These are phyloP conservation scores for Glycyrrhiza uralensis DNA, from an alignment of 306 rosid genomes.

Conservation along the genomic window DNA sequence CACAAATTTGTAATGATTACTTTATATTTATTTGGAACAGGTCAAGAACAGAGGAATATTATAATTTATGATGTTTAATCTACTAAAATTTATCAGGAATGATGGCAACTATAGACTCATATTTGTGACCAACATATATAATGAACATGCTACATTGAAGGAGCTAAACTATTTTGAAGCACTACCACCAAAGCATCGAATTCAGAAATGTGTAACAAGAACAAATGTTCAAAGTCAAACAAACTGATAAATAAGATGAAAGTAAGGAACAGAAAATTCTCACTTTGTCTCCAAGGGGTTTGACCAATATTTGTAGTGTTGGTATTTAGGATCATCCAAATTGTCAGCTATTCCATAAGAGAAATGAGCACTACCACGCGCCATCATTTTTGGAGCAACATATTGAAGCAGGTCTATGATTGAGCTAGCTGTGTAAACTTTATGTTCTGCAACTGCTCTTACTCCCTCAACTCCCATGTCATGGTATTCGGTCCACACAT, in stretches of 20 bases:
- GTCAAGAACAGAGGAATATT: neutral
- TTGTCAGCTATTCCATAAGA: constrained; percentile 79
- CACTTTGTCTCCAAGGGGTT: constrained; percentile 87
- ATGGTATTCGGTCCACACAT: constrained; percentile 83
- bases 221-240: constrained; percentile 7
- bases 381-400: constrained; percentile 89
- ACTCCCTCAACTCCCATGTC: constrained; percentile 85
- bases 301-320: constrained; percentile 80
- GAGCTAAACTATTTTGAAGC: neutral
- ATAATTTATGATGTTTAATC: neutral
- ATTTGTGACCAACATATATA: neutral
- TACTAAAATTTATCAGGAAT: neutral
- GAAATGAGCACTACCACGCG: constrained; percentile 74
- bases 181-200: neutral
- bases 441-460: constrained; percentile 68
- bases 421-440: constrained; percentile 62
- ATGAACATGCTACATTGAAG: neutral
- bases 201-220: neutral
- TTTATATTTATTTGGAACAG: neutral
- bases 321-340: constrained; percentile 68
- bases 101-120: neutral
- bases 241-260: constrained; percentile 16
- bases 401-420: constrained; percentile 58
- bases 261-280: constrained; percentile 23
- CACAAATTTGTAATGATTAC: neutral